Evolutionary conservation across 202 grass and related monocot genomes (phyloP), one percentile per base, ranked within the genome.

Genomic region (Saccharum hybrid): DNA sequence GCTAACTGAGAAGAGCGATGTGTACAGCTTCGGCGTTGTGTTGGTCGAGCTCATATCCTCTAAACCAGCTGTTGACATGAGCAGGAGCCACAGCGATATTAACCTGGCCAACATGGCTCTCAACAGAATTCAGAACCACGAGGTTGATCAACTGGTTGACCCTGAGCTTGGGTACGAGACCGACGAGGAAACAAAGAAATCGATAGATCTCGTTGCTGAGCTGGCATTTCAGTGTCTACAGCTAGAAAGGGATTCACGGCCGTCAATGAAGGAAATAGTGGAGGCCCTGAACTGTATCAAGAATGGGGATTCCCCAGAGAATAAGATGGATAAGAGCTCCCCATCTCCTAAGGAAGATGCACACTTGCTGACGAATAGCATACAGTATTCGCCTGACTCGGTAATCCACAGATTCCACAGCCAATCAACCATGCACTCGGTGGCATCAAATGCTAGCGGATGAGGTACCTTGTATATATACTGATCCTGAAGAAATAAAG

Each of bases 21-120:
- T 98, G 14, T 98, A 98, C 52, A 98, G 96, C 69, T 98, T 98
- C 0, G 96, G 96, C 0, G 96, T 98, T 3, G 92, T 98, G 9
- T 12, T 98, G 67, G 83, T 93, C 9, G 96, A 95, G 83, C 73
- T 98, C 31, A 95, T 98, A 81, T 95, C 96, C 10, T 98, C 96
- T 16, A 98, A 98, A 61, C 89, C 87, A 6, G 90, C 96, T 1
- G 92, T 98, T 48, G 96, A 98, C 80, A 93, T 89, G 81, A 80
- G n/a, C 56, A 90, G 96, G 85, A 88, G 80, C 48, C 85, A 81
- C 9, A 78, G 85, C 14, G 96, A 98, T 36, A 93, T 98, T 33
- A 98, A 98, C 77, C 22, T 98, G 42, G 85, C 89, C 3, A 91
- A 76, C 79, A 88, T 98, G 81, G 90, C 92, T 34, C 82, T 93